A percentile compares a stretch with the other conserved stretches of the same genome.
Evolutionary conservation across 2,329 filamentous ascomycete species (phyloP).

Genomic region (Epichloe hybrida): DNA sequence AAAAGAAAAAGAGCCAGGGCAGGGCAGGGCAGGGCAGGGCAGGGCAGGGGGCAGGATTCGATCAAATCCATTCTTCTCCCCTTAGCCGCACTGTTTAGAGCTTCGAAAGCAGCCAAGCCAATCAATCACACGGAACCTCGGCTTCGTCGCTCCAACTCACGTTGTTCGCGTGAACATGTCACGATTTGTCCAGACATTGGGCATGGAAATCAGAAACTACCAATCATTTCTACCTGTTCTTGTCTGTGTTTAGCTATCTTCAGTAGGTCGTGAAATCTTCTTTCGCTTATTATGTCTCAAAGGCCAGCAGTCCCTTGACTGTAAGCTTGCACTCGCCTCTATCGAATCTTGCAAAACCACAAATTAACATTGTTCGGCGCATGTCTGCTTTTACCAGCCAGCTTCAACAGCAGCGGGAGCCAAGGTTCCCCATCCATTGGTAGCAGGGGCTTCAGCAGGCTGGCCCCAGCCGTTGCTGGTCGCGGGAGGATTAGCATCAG

Average conservation of each 20-base stretch:
- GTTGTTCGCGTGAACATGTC: neutral
- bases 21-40: too few species aligned
- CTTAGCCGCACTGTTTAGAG: too few species aligned
- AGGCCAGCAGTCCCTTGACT: neutral
- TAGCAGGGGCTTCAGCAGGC: neutral
- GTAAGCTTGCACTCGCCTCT: neutral
- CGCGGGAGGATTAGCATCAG: neutral
- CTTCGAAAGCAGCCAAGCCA: too few species aligned
- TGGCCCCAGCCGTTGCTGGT: conserved; percentile 1
- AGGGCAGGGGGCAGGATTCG: neutral
- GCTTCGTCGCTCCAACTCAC: neutral
- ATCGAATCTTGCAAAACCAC: neutral
- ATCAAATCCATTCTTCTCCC: neutral
- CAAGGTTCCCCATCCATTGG: neutral
- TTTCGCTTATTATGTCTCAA: neutral
- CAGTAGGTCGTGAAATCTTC: neutral
- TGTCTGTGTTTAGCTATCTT: neutral
- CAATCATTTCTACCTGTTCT: neutral
- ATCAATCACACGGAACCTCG: too few species aligned
- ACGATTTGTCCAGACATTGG: neutral
- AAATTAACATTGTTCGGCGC: neutral
- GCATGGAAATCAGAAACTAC: neutral
- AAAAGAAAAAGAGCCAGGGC: too few species aligned
- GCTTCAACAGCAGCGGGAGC: neutral
- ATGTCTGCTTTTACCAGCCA: neutral